Evolutionary conservation across 23 red algal species (phyloP), one percentile per base, ranked within the genome.

Genomic region (Pyropia haitanensis): DNA sequence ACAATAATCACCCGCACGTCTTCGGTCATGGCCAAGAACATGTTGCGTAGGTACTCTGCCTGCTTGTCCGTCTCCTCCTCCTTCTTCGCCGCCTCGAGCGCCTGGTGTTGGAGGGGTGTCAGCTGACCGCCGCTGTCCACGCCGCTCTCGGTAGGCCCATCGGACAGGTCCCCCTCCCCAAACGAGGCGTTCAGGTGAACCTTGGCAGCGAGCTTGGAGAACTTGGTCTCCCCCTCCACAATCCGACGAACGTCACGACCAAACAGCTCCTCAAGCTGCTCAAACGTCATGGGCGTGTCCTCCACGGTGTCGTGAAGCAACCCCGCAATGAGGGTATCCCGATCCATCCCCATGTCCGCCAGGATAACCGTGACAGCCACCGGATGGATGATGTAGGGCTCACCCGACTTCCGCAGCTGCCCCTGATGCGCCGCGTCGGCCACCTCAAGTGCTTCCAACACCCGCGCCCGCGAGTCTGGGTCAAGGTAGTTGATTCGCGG

Each of bases 1-100:
- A 96, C 83, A 33, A 96, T 83, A 56, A 96, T 96, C 0, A 96
- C 83, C 50, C 92, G 92, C 20, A 96, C 84, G 26, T 96, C 92
- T 53, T 88, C 84, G 12, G 92, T 89, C 92, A 96, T 96, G 15
- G 92, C 92, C 21, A 89, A 30, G 70, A 96, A 96, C 82, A 96
- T 96, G 19, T 81, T 77, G 16, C 83, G 71, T 8, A 96, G 65
- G 72, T 96, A 83, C 61, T 96, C 92, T 2, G 76, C 71, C 56
- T 96, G 83, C 53, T 85, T 82, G 65, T 96, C 84, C 56, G 61
- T 62, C 29, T 79, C 64, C 26, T 70, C 73, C 67, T 89, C 75
- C 18, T 67, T 54, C 49, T 89, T 80, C 23, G 72, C 46, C 14
- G 67, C 63, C 49, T 71, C 64, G 13, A 55, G 60, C 59, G 68